Evolutionary conservation across 1,284 basidiomycete genomes (phyloP), one percentile per base, ranked within the genome.

Genomic region (Inonotus hispidus): DNA sequence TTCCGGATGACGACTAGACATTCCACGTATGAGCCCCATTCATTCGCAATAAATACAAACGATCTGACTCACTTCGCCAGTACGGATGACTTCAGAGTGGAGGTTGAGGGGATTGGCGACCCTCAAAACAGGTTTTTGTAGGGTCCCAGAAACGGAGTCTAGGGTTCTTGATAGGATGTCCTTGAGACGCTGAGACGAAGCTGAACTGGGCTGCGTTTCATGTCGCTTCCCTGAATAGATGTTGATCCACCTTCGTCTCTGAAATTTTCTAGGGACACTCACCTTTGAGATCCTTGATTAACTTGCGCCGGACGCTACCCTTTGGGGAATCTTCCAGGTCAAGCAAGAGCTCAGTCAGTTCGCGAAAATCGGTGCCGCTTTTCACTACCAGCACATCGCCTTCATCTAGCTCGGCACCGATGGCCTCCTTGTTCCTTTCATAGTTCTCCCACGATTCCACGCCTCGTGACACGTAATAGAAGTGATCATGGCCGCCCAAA

Each of bases 401-500:
- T 1, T 82, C 68, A 69, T 96, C 94, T 14, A 78, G 78, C 68
- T 92, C 87, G 1, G 87, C 84, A 13, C 93, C 93, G 1, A 90
- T 79, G 13, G 82, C 79, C 3, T 77, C 72, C 45, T 80, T 70
- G 0, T 75, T 74, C 19, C 81, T 73, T 61, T 90, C 81, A 63
- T 85, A 89, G 45, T 82, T 83, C 27, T 92, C 82, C 91, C 91
- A 96, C 1, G 75, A 70, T n/a, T 77, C 79, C 1, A 87, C 82
- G 2, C 92, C 94, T 68, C 82, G 87, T 13, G 91, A 88, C 52
- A 89, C 83, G 72, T 88, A 92, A 75, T 93, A 94, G 4, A 90
- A 76, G 66, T 97, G 94, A 68, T 97, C 94, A 67, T 97, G 94
- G 0, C 94, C 94, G 2, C 94, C 94, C 5, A 96, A 80, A 46